These are phyloP conservation scores for Plicaturopsis crispa DNA, from an alignment of 768 basidiomycete genomes.

Conservation along the genomic window DNA sequence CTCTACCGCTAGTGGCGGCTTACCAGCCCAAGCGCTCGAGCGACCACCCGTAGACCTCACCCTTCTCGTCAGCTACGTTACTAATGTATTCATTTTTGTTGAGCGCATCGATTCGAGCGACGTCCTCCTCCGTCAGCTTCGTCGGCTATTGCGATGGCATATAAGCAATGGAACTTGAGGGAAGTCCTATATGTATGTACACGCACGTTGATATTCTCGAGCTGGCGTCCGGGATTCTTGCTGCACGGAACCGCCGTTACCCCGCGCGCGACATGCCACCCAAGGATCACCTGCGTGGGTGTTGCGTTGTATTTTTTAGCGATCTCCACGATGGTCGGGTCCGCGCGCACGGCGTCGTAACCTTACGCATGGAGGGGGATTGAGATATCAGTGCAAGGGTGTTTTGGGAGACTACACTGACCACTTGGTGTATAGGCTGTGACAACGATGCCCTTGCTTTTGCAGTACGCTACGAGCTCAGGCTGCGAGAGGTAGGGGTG, in stretches of 20 bases:
- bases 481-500: conserved; percentile 47
- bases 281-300: conserved; percentile 40
- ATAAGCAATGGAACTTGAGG: background rate
- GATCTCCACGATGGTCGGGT: conserved; percentile 35
- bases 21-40: conserved; percentile 32
- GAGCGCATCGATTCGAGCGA: conserved; percentile 21
- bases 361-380: conserved; percentile 18
- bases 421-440: conserved; percentile 45
- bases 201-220: conserved; percentile 40
- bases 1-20: no score
- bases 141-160: conserved; percentile 17
- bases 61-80: conserved; percentile 20
- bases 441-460: conserved; percentile 38
- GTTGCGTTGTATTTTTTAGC: conserved; percentile 40
- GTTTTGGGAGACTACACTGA: conserved; percentile 9
- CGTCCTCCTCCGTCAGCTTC: conserved; percentile 22
- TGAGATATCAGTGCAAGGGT: background rate
- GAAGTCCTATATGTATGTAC: background rate
- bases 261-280: conserved; percentile 43
- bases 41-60: conserved; percentile 27
- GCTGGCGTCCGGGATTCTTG: conserved; percentile 35
- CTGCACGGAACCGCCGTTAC: conserved; percentile 41
- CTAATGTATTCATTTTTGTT: conserved; percentile 25
- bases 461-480: conserved; percentile 38
- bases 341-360: conserved; percentile 33